Evolutionary conservation across 2,329 filamentous ascomycete genomes (phyloP).

Genomic region (Xylaria sp.): DNA sequence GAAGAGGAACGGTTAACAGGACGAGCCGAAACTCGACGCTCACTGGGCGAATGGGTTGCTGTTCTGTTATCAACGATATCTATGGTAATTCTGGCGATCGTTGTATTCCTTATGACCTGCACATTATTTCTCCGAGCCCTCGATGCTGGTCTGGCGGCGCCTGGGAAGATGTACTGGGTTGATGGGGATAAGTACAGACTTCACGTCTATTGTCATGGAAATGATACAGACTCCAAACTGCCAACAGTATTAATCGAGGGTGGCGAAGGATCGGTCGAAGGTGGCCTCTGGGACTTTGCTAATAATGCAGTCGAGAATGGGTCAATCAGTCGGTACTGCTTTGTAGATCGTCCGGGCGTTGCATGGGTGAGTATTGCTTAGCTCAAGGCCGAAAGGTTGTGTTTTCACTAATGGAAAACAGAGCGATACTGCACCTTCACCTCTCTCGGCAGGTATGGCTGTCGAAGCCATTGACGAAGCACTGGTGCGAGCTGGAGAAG

Average conservation of each 20-base stretch:
- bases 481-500: conserved; percentile 80
- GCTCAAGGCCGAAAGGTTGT: neutral
- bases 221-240: conserved; percentile 68
- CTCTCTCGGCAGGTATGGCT: conserved; percentile 92
- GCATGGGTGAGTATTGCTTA: conserved; percentile 67
- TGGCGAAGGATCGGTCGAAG: conserved; percentile 81
- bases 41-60: conserved; percentile 83
- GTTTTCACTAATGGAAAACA: conserved; percentile 36
- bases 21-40: conserved; percentile 83
- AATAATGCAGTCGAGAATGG: conserved; percentile 80
- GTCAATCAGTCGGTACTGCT: conserved; percentile 89
- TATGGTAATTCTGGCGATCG: conserved; percentile 73
- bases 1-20: conserved; percentile 94
- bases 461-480: conserved; percentile 89
- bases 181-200: conserved; percentile 87
- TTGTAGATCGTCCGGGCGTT: conserved; percentile 90
- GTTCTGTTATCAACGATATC: conserved; percentile 80
- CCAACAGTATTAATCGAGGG: conserved; percentile 89
- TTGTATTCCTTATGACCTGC: conserved; percentile 78
- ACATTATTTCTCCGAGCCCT: conserved; percentile 82
- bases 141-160: conserved; percentile 77
- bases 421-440: conserved; percentile 90
- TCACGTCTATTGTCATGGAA: conserved; percentile 87
- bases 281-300: conserved; percentile 82
- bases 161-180: conserved; percentile 81